phyloP scores from a whole-genome alignment of 164 flowering plant genomes.

The Piper betle region DNA sequence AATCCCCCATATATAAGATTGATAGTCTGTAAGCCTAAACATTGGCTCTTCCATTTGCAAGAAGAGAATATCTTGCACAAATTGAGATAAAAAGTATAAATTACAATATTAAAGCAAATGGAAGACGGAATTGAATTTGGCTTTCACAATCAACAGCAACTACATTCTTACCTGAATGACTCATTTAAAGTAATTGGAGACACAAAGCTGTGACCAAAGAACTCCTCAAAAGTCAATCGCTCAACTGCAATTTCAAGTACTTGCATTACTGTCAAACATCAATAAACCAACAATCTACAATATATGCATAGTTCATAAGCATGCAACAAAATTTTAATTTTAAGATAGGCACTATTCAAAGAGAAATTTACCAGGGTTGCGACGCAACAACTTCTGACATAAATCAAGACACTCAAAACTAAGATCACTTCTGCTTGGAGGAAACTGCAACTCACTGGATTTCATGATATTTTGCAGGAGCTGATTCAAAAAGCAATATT shows the following conservation, averaged over 20 bases:
- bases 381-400: constrained; percentile 82
- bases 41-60: neutral
- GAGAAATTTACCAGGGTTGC: constrained; percentile 63
- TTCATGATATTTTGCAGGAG: constrained; percentile 85
- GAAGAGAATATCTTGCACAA: neutral
- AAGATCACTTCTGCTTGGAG: constrained; percentile 44
- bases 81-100: too few species aligned
- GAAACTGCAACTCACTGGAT: constrained; percentile 71
- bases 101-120: neutral
- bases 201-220: constrained; percentile 81
- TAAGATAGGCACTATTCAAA: neutral
- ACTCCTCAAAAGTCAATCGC: constrained; percentile 91
- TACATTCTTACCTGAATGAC: constrained; percentile 29
- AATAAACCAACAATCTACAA: neutral
- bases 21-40: neutral
- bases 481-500: constrained; percentile 26
- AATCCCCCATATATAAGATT: neutral
- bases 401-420: constrained; percentile 72
- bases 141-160: neutral
- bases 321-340: neutral
- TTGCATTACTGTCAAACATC: neutral
- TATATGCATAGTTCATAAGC: neutral
- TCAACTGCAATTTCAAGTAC: constrained; percentile 42
- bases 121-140: neutral
- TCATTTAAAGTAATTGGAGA: constrained; percentile 26